phyloP scores from a whole-genome alignment of 805 yeast species.

The Candida easanensis region DNA sequence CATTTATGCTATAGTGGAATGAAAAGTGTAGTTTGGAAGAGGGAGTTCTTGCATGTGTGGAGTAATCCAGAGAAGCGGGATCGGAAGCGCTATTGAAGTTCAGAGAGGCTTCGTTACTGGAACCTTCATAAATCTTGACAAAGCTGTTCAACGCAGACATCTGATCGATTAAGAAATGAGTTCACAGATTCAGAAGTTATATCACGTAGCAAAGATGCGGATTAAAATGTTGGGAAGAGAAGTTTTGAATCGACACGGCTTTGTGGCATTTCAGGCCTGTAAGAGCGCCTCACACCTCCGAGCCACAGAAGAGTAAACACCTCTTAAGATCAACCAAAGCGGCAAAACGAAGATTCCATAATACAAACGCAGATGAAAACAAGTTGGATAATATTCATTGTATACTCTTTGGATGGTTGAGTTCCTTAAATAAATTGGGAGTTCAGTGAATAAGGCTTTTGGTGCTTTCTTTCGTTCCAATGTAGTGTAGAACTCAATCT shows the following conservation, averaged over 20 bases:
- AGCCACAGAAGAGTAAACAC: too few relatives aligned
- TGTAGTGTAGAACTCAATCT: constrained; percentile 33
- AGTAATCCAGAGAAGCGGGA: background rate
- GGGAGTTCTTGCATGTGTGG: too few relatives aligned
- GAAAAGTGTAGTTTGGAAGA: background rate
- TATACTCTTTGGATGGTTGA: background rate
- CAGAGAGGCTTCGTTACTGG: background rate
- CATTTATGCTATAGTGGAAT: background rate
- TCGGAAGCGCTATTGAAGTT: background rate
- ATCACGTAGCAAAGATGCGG: too few relatives aligned
- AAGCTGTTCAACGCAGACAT: constrained; percentile 4
- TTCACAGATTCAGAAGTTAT: too few relatives aligned
- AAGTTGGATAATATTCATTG: too few relatives aligned
- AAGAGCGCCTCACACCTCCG: too few relatives aligned
- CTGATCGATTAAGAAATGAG: too few relatives aligned
- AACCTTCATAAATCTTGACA: constrained; percentile 1
- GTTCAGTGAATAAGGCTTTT: constrained; percentile 25
- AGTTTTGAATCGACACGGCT: too few relatives aligned
- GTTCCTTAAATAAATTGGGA: background rate
- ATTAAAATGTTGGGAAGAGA: too few relatives aligned
- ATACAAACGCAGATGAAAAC: background rate
- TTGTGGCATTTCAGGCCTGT: too few relatives aligned
- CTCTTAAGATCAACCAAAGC: too few relatives aligned
- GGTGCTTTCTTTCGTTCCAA: constrained; percentile 35
- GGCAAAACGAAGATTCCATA: too few relatives aligned